Percentiles rank a stretch among this genome's conserved stretches.
Evolutionary conservation across 202 grass and related monocot genomes (phyloP).

Genomic region (Bolboschoenoplectus hybrid): DNA sequence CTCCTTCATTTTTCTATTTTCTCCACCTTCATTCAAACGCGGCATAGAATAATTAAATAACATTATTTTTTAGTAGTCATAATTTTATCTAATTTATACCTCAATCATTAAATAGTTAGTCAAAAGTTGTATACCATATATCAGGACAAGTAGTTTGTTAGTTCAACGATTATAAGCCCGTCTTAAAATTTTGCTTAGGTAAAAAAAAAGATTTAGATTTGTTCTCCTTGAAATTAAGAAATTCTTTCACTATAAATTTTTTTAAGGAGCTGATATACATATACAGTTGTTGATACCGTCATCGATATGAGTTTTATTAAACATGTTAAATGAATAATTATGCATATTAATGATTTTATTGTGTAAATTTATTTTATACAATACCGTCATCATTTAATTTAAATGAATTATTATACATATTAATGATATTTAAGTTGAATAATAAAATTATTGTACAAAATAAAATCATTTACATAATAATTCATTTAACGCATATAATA

Average conservation of each 20-base stretch:
- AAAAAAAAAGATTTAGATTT: not conserved
- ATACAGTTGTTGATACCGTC: no score
- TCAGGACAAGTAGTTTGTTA: not conserved
- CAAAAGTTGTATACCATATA: not conserved
- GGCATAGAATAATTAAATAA: not conserved
- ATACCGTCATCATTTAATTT: no score
- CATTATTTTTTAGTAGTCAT: not conserved
- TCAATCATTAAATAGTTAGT: not conserved
- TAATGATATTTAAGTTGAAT: no score
- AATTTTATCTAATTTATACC: not conserved
- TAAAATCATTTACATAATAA: no score
- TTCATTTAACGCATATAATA: no score
- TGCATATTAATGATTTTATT: no score
- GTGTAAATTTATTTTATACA: no score
- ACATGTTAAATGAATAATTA: no score
- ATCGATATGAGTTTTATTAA: no score
- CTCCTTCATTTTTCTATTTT: not conserved
- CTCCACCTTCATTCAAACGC: not conserved
- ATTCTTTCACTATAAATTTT: not conserved
- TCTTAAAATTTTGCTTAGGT: not conserved
- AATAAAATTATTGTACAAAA: no score
- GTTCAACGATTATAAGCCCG: not conserved
- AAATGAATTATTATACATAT: no score
- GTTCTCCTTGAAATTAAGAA: not conserved
- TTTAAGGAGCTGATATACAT: no score